Percentiles rank a stretch among this genome's conserved stretches.
Conservation (phyloP, 441 rosid species). For the Euphorbia schlechtendalii region DNA sequence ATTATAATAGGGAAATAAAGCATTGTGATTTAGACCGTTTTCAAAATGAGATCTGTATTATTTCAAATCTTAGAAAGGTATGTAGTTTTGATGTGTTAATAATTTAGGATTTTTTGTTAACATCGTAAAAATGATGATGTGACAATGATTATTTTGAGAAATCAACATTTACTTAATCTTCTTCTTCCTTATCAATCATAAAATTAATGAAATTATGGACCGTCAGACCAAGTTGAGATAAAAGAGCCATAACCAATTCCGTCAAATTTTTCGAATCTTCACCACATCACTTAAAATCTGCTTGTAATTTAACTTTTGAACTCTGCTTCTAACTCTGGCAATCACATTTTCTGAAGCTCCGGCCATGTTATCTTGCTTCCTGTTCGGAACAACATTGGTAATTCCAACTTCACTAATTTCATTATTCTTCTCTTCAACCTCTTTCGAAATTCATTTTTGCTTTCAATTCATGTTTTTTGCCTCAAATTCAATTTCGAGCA, state of each 20-base stretch:
- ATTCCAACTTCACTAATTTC: not conserved
- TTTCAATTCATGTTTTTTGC: not conserved
- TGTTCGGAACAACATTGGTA: not conserved
- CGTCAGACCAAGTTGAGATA: no score
- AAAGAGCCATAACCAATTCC: slow-evolving; percentile 35
- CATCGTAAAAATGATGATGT: no score
- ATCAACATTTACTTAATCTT: no score
- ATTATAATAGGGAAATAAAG: no score
- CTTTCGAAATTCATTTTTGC: not conserved
- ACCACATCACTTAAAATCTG: slow-evolving; percentile 27
- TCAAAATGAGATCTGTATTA: no score
- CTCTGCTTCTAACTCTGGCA: not conserved
- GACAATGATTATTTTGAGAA: no score
- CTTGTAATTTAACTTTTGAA: slow-evolving; percentile 8
- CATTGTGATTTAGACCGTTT: no score
- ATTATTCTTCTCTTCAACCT: not conserved
- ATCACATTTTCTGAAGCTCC: not conserved
- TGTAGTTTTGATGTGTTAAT: no score
- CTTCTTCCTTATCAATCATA: no score
- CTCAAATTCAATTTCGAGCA: slow-evolving; percentile 1
- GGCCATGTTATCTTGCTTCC: not conserved
- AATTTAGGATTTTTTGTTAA: no score
- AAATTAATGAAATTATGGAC: no score
- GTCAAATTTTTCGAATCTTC: slow-evolving; percentile 31
- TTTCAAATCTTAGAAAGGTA: no score